phyloP scores from a whole-genome alignment of 2,329 filamentous ascomycete species.

The Lachnellula occidentalis region DNA sequence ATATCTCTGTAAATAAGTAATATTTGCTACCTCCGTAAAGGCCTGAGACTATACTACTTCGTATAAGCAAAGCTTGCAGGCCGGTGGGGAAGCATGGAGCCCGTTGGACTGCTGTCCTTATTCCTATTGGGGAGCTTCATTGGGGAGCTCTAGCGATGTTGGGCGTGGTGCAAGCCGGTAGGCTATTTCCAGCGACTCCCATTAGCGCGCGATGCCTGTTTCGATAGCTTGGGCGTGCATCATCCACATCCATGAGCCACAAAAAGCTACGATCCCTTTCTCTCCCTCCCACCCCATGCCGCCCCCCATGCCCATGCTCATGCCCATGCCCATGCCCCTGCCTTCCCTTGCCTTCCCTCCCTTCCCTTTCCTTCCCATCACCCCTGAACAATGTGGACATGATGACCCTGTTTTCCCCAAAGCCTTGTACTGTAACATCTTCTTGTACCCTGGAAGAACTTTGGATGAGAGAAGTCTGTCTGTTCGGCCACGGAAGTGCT shows the following conservation, averaged over 20 bases:
- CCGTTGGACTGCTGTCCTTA: background rate
- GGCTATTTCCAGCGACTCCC: background rate
- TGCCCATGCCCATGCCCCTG: no score
- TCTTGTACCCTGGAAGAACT: background rate
- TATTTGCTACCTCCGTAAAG: no score
- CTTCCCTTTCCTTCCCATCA: background rate
- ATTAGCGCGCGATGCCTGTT: background rate
- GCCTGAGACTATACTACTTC: no score
- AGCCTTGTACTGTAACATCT: background rate
- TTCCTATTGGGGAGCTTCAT: no score
- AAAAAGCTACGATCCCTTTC: no score
- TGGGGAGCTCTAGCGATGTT: background rate
- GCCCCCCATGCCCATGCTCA: no score
- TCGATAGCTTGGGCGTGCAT: background rate
- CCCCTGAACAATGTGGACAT: background rate
- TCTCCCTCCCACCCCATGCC: no score
- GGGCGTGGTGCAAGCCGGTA: background rate
- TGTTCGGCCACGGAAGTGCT: conserved; percentile 1
- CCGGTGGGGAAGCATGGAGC: background rate
- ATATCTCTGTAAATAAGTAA: no score
- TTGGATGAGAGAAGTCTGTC: background rate
- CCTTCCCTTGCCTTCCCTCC: background rate
- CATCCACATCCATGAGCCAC: background rate
- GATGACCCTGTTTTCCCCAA: background rate
- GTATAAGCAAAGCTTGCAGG: background rate